Evolutionary conservation across 2,329 filamentous ascomycete species (phyloP).

Genomic region (Penicillium janthinellum): DNA sequence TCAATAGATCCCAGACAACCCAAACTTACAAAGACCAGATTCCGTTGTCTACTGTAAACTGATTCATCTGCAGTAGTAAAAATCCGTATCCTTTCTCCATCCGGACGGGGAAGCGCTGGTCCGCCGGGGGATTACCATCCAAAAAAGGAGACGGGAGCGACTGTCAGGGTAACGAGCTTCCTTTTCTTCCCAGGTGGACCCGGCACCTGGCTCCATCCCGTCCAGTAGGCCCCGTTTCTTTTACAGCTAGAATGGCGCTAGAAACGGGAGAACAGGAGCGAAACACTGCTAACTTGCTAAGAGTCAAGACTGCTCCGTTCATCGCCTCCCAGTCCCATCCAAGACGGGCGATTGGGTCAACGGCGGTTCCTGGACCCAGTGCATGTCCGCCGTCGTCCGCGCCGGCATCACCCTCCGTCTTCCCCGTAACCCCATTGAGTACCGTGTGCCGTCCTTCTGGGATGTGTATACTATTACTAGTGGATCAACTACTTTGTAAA

Average conservation of each 20-base stretch:
- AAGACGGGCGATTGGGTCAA: not conserved
- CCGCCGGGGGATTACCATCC: slow-evolving; percentile 5
- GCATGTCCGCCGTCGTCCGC: slow-evolving; percentile 4
- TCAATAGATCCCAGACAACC: too few relatives aligned
- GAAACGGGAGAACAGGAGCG: slow-evolving; percentile 26
- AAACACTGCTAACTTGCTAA: slow-evolving; percentile 6
- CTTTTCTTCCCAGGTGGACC: slow-evolving; percentile 23
- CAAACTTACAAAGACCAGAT: too few relatives aligned
- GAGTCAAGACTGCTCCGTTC: not conserved
- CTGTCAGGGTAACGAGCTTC: slow-evolving; percentile 19
- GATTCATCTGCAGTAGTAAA: not conserved
- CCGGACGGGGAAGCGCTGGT: slow-evolving; percentile 1
- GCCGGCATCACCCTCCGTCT: slow-evolving; percentile 2
- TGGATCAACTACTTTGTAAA: not conserved
- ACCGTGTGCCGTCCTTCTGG: not conserved
- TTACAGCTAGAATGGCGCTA: slow-evolving; percentile 32
- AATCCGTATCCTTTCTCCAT: not conserved
- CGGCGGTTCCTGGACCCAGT: not conserved
- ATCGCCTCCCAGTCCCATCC: not conserved
- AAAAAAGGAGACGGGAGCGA: slow-evolving; percentile 10
- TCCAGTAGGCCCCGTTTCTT: slow-evolving; percentile 24
- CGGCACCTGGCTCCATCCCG: slow-evolving; percentile 11
- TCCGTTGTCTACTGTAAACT: not conserved
- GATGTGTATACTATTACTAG: not conserved
- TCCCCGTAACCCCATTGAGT: not conserved